Base-by-base conservation (phyloP, 2,329 filamentous ascomycete genomes). In the Colletotrichum sp. region DNA sequence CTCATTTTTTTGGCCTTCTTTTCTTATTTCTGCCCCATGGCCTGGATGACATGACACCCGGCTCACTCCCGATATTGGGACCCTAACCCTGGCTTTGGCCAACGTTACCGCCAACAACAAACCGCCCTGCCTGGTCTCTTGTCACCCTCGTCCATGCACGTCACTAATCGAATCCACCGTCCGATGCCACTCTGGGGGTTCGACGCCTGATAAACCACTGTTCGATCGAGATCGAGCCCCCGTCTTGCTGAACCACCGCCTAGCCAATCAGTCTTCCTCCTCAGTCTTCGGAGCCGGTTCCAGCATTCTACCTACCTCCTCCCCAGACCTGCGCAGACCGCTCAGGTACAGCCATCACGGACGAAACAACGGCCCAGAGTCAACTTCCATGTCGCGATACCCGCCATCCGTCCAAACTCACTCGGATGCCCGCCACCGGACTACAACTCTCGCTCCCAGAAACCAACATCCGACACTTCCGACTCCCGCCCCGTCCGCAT, bases 391-490 rank as follows among this genome's bases (percentile, higher is more conserved):
- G 21, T 74, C 43, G 58, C 12, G 43, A 43, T 66, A 48, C 34
- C 65, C 70, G 57, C 38, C 64, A 57, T 38, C 43, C 58, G 24
- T 24, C 32, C 74, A 26, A 65, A 43, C 30, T 61, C 34, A 34
- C 58, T 65, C 64, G 58, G 34, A 24, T 26, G 64, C 32, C 69
- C 70, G 73, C 43, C 58, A 67, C 55, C 58, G 58, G 43, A 32
- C 64, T 16, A 64, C 34, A 30, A 58, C 43, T 34, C 32, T 57
- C 69, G 8, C 38, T 32, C n/a, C 26, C 69, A 69, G 64, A 58
- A 73, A 69, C 65, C 64, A 73, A 76, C 28, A 8, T 65, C 74
- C 74, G 74, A 74, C 70, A 74, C 58, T 69, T 76, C 74, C 74
- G 70, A 36, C 64, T 60, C 55, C 71, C 74, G 64, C 64, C 58